These are phyloP conservation scores for Suhomyces anneliseae DNA, from an alignment of 1,139 yeast genomes.

Conservation along the genomic window DNA sequence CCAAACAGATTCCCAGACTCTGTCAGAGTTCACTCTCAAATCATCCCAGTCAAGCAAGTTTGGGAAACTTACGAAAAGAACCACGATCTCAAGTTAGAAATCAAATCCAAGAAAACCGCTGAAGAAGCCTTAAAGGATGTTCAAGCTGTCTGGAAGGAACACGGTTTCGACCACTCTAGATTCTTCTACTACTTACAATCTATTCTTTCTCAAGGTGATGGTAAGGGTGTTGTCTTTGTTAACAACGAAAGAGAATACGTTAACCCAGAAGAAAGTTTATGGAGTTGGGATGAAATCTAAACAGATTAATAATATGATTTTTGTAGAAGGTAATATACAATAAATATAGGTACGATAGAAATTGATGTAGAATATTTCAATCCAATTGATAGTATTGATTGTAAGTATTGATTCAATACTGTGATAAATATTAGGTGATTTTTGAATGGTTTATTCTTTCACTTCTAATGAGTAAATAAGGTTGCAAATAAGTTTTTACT, in stretches of 20 bases:
- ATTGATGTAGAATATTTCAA: neutral
- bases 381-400: too few relatives aligned
- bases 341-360: neutral
- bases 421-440: too few relatives aligned
- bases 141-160: conserved; percentile 22
- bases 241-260: conserved; percentile 48
- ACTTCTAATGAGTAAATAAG: too few relatives aligned
- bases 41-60: conserved; percentile 37
- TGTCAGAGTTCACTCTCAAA: conserved; percentile 46
- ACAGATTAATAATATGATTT: neutral
- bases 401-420: too few relatives aligned
- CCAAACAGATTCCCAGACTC: conserved; percentile 44
- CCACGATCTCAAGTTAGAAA: conserved; percentile 37
- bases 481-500: too few relatives aligned
- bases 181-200: conserved; percentile 33
- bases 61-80: conserved; percentile 41
- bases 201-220: conserved; percentile 35
- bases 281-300: conserved; percentile 49
- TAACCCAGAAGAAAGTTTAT: conserved; percentile 53
- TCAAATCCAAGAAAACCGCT: conserved; percentile 22
- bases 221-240: conserved; percentile 33
- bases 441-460: too few relatives aligned
- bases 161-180: conserved; percentile 30
- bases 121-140: conserved; percentile 35
- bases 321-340: too few relatives aligned